These are phyloP conservation scores for Caloboletus firmus DNA, from an alignment of 1,284 basidiomycete genomes.

Conservation along the genomic window DNA sequence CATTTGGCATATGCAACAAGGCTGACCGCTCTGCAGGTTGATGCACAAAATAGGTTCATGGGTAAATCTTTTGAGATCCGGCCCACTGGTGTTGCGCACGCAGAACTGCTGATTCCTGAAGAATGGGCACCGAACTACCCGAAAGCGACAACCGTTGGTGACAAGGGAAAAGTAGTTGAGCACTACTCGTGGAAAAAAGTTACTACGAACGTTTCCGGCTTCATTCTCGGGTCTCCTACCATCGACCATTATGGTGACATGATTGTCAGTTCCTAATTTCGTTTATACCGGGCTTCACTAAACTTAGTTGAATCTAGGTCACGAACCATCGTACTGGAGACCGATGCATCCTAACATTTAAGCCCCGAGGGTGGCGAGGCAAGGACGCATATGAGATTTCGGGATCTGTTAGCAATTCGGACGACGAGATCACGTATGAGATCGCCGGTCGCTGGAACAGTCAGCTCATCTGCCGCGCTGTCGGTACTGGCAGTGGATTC, in stretches of 20 bases:
- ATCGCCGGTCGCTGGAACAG: conserved; percentile 97
- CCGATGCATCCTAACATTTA: conserved; percentile 88
- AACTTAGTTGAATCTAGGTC: conserved; percentile 46
- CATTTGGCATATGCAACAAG: not conserved
- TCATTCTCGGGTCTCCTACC: conserved; percentile 89
- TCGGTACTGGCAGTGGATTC: conserved; percentile 61
- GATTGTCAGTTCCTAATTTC: conserved; percentile 56
- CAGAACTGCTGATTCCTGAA: conserved; percentile 76
- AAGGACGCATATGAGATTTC: conserved; percentile 92
- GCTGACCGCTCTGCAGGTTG: conserved; percentile 53
- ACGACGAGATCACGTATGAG: conserved; percentile 76
- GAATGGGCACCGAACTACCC: conserved; percentile 63
- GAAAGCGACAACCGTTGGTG: conserved; percentile 42
- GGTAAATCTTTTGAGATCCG: conserved; percentile 96
- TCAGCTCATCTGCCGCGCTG: conserved; percentile 85
- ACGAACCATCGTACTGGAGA: conserved; percentile 95
- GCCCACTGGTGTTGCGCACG: conserved; percentile 93
- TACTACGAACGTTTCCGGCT: conserved; percentile 90
- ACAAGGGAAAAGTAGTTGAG: conserved; percentile 62
- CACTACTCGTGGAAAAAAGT: conserved; percentile 97
- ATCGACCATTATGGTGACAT: conserved; percentile 99
- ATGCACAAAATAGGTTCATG: conserved; percentile 93
- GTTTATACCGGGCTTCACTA: not conserved
- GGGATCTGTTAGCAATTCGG: conserved; percentile 74
- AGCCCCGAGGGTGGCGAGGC: conserved; percentile 93